Evolutionary conservation across 192 early-diverging fungal species (phyloP).

Genomic region (Coemansia sp.): DNA sequence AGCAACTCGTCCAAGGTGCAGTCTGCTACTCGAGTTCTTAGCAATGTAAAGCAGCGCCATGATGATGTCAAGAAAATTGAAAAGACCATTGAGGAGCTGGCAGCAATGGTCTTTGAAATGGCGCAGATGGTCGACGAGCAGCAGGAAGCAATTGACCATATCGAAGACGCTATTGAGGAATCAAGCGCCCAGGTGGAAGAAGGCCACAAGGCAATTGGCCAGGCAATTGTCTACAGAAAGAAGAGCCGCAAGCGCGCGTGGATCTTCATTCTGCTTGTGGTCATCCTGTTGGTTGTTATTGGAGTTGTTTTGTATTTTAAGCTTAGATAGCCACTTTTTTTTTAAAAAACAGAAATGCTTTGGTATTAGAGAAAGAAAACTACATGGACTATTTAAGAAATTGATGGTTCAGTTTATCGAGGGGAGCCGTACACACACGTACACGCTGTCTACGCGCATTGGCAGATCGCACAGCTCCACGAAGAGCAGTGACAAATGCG

Average conservation of each 20-base stretch:
- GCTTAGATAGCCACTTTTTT: constrained; percentile 6
- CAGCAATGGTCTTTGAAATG: constrained; percentile 19
- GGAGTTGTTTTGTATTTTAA: constrained; percentile 24
- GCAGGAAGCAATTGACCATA: constrained; percentile 25
- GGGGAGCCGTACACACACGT: constrained; percentile 12
- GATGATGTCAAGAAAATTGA: constrained; percentile 30
- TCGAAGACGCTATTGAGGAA: constrained; percentile 23
- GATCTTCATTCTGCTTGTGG: constrained; percentile 12
- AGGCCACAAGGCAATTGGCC: constrained; percentile 16
- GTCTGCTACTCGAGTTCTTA: constrained; percentile 18
- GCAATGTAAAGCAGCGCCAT: constrained; percentile 20
- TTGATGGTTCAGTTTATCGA: constrained; percentile 27
- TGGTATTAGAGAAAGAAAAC: constrained; percentile 10
- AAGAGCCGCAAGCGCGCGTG: constrained; percentile 26
- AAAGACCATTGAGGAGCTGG: constrained; percentile 22
- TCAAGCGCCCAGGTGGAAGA: constrained; percentile 9
- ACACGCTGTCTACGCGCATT: constrained; percentile 22
- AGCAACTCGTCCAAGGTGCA: constrained; percentile 6
- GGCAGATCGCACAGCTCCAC: constrained; percentile 12
- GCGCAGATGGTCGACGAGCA: constrained; percentile 24
- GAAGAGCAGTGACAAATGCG: constrained; percentile 28
- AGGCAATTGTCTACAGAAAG: constrained; percentile 18
- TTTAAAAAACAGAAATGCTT: neutral
- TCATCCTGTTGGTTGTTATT: constrained; percentile 48
- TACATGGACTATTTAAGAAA: neutral